Conservation (phyloP, 2,329 filamentous ascomycete genomes). For the Stachybotrys elegans region DNA sequence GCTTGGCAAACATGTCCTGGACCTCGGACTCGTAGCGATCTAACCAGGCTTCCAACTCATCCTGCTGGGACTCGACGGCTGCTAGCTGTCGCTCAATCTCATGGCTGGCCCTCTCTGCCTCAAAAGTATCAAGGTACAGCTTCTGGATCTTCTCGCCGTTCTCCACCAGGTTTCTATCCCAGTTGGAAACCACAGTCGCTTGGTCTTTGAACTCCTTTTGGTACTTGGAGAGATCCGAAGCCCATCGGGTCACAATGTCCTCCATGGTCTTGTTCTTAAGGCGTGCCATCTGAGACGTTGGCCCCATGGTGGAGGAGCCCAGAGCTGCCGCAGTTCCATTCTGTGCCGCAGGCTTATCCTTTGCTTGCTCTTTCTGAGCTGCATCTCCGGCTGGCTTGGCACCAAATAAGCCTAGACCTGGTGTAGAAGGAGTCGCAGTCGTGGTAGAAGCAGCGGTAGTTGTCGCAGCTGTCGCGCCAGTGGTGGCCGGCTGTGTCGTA, state of each 20-base stretch:
- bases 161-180: slow-evolving; percentile 89
- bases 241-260: slow-evolving; percentile 96
- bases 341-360: slow-evolving; percentile 21
- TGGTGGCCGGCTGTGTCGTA: slow-evolving; percentile 23
- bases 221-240: slow-evolving; percentile 89
- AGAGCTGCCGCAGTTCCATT: slow-evolving; percentile 37
- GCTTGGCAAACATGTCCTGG: slow-evolving; percentile 78
- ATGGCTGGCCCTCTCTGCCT: slow-evolving; percentile 85
- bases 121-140: slow-evolving; percentile 85
- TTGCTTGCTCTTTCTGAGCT: slow-evolving; percentile 18
- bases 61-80: slow-evolving; percentile 86
- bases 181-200: slow-evolving; percentile 77
- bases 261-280: slow-evolving; percentile 99
- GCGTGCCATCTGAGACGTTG: slow-evolving; percentile 78
- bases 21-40: slow-evolving; percentile 90
- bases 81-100: slow-evolving; percentile 91
- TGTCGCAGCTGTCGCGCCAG: slow-evolving; percentile 20
- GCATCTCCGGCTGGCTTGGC: slow-evolving; percentile 25
- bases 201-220: slow-evolving; percentile 95
- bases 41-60: slow-evolving; percentile 82
- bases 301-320: slow-evolving; percentile 72
- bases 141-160: slow-evolving; percentile 95
- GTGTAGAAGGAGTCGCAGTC: slow-evolving; percentile 16
- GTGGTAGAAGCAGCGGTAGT: slow-evolving; percentile 19
- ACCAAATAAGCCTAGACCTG: slow-evolving; percentile 27